Evolutionary conservation across 306 rosid genomes (phyloP).

Genomic region (Cucurbita argyrosperma): DNA sequence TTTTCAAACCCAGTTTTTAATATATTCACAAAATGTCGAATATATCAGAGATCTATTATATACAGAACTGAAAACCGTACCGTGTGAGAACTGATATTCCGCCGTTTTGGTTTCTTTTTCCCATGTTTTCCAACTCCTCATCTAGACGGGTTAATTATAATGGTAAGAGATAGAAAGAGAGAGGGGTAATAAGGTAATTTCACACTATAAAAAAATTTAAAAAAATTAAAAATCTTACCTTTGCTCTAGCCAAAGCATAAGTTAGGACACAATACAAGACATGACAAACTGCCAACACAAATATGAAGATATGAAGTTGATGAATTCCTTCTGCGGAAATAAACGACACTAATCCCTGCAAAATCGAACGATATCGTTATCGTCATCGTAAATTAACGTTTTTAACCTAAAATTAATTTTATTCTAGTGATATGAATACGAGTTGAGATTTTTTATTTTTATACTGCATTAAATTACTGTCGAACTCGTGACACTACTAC

Average conservation of each 20-base stretch:
- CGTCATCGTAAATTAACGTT: too few relatives aligned
- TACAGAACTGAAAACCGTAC: not conserved
- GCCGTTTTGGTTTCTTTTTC: conserved; percentile 67
- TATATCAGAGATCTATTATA: too few relatives aligned
- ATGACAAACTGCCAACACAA: conserved; percentile 59
- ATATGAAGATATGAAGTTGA: conserved; percentile 78
- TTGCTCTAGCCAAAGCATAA: conserved; percentile 50
- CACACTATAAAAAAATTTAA: too few relatives aligned
- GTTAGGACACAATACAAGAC: conserved; percentile 59
- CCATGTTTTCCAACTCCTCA: conserved; percentile 87
- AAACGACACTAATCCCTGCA: conserved; percentile 52
- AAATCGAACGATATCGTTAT: not conserved
- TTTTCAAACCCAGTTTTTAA: too few relatives aligned
- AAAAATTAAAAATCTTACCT: conserved; percentile 17
- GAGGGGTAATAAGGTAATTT: not conserved
- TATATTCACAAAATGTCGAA: too few relatives aligned
- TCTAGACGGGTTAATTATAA: conserved; percentile 32
- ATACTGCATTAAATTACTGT: too few relatives aligned
- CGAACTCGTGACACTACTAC: not conserved
- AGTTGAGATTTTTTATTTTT: too few relatives aligned
- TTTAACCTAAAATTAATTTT: too few relatives aligned
- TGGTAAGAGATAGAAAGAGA: not conserved
- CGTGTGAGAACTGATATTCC: conserved; percentile 72
- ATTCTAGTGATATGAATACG: too few relatives aligned
- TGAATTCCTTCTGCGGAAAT: conserved; percentile 55